Percentiles rank a stretch among this genome's conserved stretches.
phyloP scores from a whole-genome alignment of 352 stramenopile genomes.

The Globisporangium splendens region DNA sequence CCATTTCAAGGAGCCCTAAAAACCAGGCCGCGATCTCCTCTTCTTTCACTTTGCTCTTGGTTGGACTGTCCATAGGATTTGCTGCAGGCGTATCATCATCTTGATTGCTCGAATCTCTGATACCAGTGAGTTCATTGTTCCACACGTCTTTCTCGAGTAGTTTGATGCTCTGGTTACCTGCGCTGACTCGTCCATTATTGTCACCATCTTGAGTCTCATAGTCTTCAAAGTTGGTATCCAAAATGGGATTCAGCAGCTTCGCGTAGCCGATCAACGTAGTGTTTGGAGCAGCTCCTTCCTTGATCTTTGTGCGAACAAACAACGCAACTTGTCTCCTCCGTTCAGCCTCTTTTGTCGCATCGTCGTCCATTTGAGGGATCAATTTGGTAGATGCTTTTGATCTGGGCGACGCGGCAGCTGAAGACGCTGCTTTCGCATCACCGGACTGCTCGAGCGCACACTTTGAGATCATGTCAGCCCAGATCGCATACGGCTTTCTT shows the following conservation, averaged over 20 bases:
- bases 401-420: not conserved
- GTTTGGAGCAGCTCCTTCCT: slow-evolving; percentile 58
- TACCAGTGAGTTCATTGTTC: not conserved
- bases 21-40: slow-evolving; percentile 73
- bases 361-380: not conserved
- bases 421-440: slow-evolving; percentile 2
- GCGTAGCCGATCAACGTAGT: slow-evolving; percentile 62
- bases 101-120: slow-evolving; percentile 18
- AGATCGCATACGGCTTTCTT: slow-evolving; percentile 78
- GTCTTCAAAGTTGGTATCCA: slow-evolving; percentile 71
- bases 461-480: slow-evolving; percentile 74
- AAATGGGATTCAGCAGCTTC: slow-evolving; percentile 52
- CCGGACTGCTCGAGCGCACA: slow-evolving; percentile 34
- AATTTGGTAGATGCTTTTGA: not conserved
- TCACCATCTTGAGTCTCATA: slow-evolving; percentile 29
- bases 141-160: slow-evolving; percentile 13
- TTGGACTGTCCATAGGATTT: slow-evolving; percentile 14
- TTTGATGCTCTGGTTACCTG: slow-evolving; percentile 14
- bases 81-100: slow-evolving; percentile 19
- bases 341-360: slow-evolving; percentile 31
- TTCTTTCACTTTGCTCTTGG: slow-evolving; percentile 48
- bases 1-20: slow-evolving; percentile 55
- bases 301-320: slow-evolving; percentile 64
- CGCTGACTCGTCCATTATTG: slow-evolving; percentile 1
- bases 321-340: slow-evolving; percentile 45